Evolutionary conservation across 1,284 basidiomycete species (phyloP).

Genomic region (Blastosporella zonata): DNA sequence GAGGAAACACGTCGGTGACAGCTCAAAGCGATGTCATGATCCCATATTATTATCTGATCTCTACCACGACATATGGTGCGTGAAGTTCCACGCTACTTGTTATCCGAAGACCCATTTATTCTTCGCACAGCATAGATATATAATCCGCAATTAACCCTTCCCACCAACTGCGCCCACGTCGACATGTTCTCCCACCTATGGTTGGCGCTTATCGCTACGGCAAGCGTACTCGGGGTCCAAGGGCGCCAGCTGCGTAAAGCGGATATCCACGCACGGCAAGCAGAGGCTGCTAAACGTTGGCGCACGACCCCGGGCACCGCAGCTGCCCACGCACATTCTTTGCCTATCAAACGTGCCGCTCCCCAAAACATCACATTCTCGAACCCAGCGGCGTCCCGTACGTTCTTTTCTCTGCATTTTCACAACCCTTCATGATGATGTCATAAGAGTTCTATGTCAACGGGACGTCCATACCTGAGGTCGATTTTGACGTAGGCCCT

Average conservation of each 20-base stretch:
- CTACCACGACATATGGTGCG: neutral
- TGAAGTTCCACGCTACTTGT: neutral
- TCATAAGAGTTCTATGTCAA: conserved; percentile 69
- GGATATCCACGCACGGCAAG: conserved; percentile 37
- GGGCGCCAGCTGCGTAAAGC: conserved; percentile 33
- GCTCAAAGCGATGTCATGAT: neutral
- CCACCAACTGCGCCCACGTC: neutral
- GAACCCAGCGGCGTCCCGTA: conserved; percentile 63
- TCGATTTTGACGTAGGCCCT: conserved; percentile 71
- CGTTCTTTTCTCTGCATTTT: conserved; percentile 19
- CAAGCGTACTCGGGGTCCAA: conserved; percentile 13
- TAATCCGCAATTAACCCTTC: neutral
- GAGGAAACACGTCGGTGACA: neutral
- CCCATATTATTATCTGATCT: neutral
- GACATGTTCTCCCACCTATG: conserved; percentile 16
- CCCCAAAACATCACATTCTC: conserved; percentile 69
- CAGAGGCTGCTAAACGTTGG: conserved; percentile 41
- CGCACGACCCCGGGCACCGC: conserved; percentile 10
- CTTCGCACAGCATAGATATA: conserved; percentile 1
- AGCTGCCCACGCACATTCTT: conserved; percentile 15
- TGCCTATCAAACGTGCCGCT: conserved; percentile 21
- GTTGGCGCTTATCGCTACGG: conserved; percentile 12
- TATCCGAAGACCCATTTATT: neutral
- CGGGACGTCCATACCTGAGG: conserved; percentile 61
- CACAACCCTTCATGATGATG: neutral